Conservation (phyloP, 495 filamentous ascomycete species). For the Sordaria brevicollis region DNA sequence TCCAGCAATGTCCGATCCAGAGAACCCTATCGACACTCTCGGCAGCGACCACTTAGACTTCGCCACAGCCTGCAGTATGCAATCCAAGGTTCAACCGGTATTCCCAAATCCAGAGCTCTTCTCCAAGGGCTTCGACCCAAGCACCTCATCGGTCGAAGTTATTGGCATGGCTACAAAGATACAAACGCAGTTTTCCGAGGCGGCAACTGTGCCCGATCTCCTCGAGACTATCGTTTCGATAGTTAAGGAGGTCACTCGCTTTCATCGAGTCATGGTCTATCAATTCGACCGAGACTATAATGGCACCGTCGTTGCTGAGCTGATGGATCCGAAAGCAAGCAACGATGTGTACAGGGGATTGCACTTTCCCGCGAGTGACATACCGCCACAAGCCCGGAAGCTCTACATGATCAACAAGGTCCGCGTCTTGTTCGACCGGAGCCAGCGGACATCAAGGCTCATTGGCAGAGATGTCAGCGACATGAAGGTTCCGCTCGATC, state of each 20-base stretch:
- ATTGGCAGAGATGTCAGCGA: slow-evolving; percentile 64
- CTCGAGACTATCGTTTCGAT: slow-evolving; percentile 12
- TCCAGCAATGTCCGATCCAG: not conserved
- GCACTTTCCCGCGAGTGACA: slow-evolving; percentile 15
- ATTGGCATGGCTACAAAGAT: slow-evolving; percentile 13
- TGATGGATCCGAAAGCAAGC: slow-evolving; percentile 13
- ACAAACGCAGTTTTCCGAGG: slow-evolving; percentile 12
- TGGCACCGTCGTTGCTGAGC: slow-evolving; percentile 15
- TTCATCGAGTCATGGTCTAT: slow-evolving; percentile 17
- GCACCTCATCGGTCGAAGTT: slow-evolving; percentile 9
- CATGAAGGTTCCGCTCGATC: slow-evolving; percentile 60
- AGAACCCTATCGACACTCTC: slow-evolving; percentile 11
- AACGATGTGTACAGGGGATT: slow-evolving; percentile 14
- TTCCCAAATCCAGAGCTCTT: not conserved
- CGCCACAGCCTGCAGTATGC: slow-evolving; percentile 13
- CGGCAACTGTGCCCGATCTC: slow-evolving; percentile 1
- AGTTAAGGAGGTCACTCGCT: slow-evolving; percentile 12
- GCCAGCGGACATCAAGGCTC: slow-evolving; percentile 57
- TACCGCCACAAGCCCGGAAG: slow-evolving; percentile 23
- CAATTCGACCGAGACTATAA: slow-evolving; percentile 16
- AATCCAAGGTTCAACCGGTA: slow-evolving; percentile 12
- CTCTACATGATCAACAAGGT: slow-evolving; percentile 66
- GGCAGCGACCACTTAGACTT: slow-evolving; percentile 16
- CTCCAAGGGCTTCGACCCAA: not conserved
- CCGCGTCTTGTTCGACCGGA: slow-evolving; percentile 56